Conservation (phyloP, 2,329 filamentous ascomycete species). For the Fusarium heterosporum region DNA sequence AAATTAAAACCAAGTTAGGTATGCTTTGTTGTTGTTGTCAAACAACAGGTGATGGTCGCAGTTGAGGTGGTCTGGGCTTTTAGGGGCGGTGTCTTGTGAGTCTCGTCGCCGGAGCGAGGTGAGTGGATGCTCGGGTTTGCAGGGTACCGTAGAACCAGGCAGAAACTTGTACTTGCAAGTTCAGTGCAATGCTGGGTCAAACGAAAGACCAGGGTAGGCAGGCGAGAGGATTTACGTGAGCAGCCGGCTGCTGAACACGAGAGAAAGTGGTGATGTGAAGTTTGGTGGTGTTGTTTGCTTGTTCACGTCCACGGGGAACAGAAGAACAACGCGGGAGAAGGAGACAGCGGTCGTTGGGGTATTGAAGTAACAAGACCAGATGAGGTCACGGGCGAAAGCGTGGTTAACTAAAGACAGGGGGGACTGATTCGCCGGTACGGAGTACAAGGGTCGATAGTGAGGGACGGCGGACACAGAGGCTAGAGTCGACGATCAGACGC, state of each 20-base stretch:
- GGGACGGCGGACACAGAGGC: slow-evolving; percentile 33
- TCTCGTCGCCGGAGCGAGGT: slow-evolving; percentile 45
- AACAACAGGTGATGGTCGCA: slow-evolving; percentile 28
- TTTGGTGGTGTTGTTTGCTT: slow-evolving; percentile 43
- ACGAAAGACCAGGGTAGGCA: slow-evolving; percentile 42
- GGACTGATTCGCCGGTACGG: slow-evolving; percentile 42
- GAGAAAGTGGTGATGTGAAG: slow-evolving; percentile 33
- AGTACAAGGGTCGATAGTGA: slow-evolving; percentile 29
- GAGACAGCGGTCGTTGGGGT: slow-evolving; percentile 40
- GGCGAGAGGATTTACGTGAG: slow-evolving; percentile 43
- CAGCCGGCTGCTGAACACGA: slow-evolving; percentile 49
- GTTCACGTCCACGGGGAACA: slow-evolving; percentile 47
- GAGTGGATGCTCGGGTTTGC: slow-evolving; percentile 42
- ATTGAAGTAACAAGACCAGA: slow-evolving; percentile 45
- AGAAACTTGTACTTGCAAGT: slow-evolving; percentile 44
- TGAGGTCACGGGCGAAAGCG: slow-evolving; percentile 48
- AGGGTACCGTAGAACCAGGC: slow-evolving; percentile 45
- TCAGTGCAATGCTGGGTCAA: slow-evolving; percentile 40
- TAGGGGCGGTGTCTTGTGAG: slow-evolving; percentile 46
- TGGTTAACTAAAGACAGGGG: slow-evolving; percentile 32
- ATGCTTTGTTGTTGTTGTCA: slow-evolving; percentile 37
- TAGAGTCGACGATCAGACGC: slow-evolving; percentile 47
- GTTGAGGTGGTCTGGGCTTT: slow-evolving; percentile 45
- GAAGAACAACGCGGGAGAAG: slow-evolving; percentile 45
- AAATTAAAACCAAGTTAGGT: slow-evolving; percentile 43